Percentiles rank a stretch among this genome's conserved stretches.
phyloP scores from a whole-genome alignment of 305 asterid genomes.

The Fraxinus ornus region DNA sequence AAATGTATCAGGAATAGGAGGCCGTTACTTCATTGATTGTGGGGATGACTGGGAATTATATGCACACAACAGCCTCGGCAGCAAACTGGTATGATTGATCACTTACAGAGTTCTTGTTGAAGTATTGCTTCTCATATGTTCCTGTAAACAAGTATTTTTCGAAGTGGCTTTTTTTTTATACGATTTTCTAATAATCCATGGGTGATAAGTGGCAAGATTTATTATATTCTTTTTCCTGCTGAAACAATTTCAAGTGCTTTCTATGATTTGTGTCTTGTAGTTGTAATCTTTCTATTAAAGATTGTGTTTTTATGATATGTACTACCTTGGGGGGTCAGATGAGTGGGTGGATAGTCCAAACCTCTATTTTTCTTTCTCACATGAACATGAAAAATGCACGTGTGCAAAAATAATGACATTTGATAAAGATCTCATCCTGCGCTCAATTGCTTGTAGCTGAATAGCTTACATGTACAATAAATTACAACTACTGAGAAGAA shows the following conservation, averaged over 20 bases:
- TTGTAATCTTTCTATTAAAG: too few species aligned
- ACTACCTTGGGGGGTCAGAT: background rate
- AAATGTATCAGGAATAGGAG: conserved; percentile 51
- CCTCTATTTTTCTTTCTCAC: background rate
- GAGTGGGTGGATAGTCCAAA: background rate
- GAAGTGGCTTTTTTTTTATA: too few species aligned
- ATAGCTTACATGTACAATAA: background rate
- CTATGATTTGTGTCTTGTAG: background rate
- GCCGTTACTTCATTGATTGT: conserved; percentile 69
- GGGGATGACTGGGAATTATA: conserved; percentile 86
- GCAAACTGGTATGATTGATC: conserved; percentile 58
- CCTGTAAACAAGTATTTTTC: background rate
- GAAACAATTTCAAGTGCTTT: background rate
- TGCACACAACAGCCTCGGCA: conserved; percentile 74
- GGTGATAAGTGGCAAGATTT: background rate
- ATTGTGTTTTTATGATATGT: background rate
- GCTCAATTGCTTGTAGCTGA: background rate
- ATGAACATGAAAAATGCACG: background rate
- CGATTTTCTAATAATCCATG: background rate
- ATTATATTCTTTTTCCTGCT: background rate
- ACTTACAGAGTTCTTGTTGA: background rate
- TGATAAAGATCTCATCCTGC: background rate
- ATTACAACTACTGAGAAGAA: too few species aligned
- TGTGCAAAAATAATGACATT: background rate
- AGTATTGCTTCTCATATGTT: conserved; percentile 3